These are phyloP conservation scores for Candida broadrunensis DNA, from an alignment of 805 yeast genomes.

Conservation along the genomic window DNA sequence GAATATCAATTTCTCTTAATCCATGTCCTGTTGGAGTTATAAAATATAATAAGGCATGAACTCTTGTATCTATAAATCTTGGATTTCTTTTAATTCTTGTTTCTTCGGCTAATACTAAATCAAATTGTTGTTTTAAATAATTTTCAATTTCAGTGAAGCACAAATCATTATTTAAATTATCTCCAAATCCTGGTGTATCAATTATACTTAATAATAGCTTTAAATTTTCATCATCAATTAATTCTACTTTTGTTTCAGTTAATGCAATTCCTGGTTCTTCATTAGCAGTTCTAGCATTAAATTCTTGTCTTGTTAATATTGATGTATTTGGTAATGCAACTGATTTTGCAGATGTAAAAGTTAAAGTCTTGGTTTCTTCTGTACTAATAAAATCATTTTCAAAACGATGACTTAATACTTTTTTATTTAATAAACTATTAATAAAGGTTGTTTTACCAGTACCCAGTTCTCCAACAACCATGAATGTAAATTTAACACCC, in stretches of 20 bases:
- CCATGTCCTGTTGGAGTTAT: slow-evolving; percentile 81
- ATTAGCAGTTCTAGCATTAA: slow-evolving; percentile 58
- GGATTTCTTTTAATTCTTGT: slow-evolving; percentile 86
- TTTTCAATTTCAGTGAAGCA: slow-evolving; percentile 65
- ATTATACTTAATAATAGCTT: slow-evolving; percentile 57
- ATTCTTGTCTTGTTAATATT: slow-evolving; percentile 51
- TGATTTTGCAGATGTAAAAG: slow-evolving; percentile 56
- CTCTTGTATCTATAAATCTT: slow-evolving; percentile 71
- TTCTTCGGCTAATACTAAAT: slow-evolving; percentile 78
- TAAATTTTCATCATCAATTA: slow-evolving; percentile 56
- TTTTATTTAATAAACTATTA: slow-evolving; percentile 62
- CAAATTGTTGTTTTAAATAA: slow-evolving; percentile 75
- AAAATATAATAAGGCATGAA: slow-evolving; percentile 75
- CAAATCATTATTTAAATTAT: slow-evolving; percentile 64
- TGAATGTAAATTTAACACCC: slow-evolving; percentile 69
- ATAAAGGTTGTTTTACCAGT: slow-evolving; percentile 77
- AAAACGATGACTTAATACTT: slow-evolving; percentile 58
- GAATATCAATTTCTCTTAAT: slow-evolving; percentile 69
- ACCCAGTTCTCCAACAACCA: slow-evolving; percentile 73
- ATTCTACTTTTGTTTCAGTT: slow-evolving; percentile 62
- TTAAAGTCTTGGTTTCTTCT: slow-evolving; percentile 46
- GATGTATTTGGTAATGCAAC: slow-evolving; percentile 54
- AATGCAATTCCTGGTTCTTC: slow-evolving; percentile 76
- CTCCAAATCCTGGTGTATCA: slow-evolving; percentile 78
- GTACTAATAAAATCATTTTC: slow-evolving; percentile 20